Base-by-base conservation (phyloP, 495 filamentous ascomycete species). In the Xylaria grammica region DNA sequence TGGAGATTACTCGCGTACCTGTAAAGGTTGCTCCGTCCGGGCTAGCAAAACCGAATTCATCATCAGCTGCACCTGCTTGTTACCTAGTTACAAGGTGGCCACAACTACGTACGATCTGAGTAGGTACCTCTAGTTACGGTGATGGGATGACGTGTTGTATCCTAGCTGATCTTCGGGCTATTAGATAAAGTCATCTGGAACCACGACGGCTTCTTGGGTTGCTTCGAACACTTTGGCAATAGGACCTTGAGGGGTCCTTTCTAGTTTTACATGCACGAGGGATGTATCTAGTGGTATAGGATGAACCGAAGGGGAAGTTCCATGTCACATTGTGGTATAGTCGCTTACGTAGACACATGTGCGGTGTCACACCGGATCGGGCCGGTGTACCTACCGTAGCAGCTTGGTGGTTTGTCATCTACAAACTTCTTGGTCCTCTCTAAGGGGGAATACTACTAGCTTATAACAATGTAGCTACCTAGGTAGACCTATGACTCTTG, bases 171-270 rank as follows among this genome's bases (percentile, higher is more conserved):
- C 4, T 24, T 5, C 61, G 10, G n/a, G 2, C 9, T 19, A 11
- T 30, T 26, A 76, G 74, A 76, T 40, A 59, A 45, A 20, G 17
- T 76, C 36, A 50, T 76, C 48, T 74, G 64, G 57, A 72, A 76
- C 53, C 63, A 67, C 34, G 60, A 74, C 40, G 74, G 74, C 30
- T 40, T 42, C 48, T 46, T 76, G 53, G 72, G 69, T 5, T 76
- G 74, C 65, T 72, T 72, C 50, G 57, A 65, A 34, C 58, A 67
- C 29, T 46, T 65, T 51, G 74, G 72, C n/a, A 76, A 74, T 59
- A 72, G 67, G 64, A 72, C 74, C 51, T 65, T 67, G 30, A 65
- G 40, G 15, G 71, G 69, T 1, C 71, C 71, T 40, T 74, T 74
- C 27, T 67, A 64, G 45, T 50, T 22, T 19, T 27, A 20, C 22